Percentiles rank a stretch among this genome's conserved stretches.
phyloP scores from a whole-genome alignment of 108 stramenopile genomes.

The Nannochloropsis granulata region DNA sequence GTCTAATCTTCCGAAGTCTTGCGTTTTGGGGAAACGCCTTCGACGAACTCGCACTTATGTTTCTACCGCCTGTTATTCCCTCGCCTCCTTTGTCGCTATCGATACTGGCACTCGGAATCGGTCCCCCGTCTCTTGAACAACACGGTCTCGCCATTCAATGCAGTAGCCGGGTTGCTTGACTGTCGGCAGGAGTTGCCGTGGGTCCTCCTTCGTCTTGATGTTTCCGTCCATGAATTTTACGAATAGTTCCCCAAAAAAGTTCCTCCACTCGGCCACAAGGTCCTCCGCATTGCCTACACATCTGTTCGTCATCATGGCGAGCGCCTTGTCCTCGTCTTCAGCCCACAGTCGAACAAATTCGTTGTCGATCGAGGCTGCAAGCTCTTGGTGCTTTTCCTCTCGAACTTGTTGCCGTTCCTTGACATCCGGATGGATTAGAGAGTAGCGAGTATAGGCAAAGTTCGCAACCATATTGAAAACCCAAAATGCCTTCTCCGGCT shows the following conservation, averaged over 20 bases:
- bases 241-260: constrained; percentile 50
- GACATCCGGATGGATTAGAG: constrained; percentile 43
- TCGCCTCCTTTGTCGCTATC: too few relatives aligned
- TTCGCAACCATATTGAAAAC: constrained; percentile 56
- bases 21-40: too few relatives aligned
- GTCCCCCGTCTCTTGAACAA: constrained; percentile 43
- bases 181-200: constrained; percentile 37
- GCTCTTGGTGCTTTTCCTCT: constrained; percentile 10
- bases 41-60: too few relatives aligned
- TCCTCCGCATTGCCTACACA: constrained; percentile 32
- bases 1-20: too few relatives aligned
- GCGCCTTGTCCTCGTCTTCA: constrained; percentile 8
- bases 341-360: constrained; percentile 13
- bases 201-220: constrained; percentile 30
- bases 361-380: constrained; percentile 30
- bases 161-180: constrained; percentile 33
- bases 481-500: constrained; percentile 51
- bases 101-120: background rate
- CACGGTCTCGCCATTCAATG: constrained; percentile 34
- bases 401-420: constrained; percentile 28
- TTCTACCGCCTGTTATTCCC: too few relatives aligned
- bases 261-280: constrained; percentile 37
- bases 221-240: constrained; percentile 48
- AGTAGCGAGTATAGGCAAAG: constrained; percentile 45
- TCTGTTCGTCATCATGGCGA: constrained; percentile 34